Percentiles rank a stretch among this genome's conserved stretches.
Evolutionary conservation across 345 rosid genomes (phyloP).

Genomic region (Sisymbrium altissimum): DNA sequence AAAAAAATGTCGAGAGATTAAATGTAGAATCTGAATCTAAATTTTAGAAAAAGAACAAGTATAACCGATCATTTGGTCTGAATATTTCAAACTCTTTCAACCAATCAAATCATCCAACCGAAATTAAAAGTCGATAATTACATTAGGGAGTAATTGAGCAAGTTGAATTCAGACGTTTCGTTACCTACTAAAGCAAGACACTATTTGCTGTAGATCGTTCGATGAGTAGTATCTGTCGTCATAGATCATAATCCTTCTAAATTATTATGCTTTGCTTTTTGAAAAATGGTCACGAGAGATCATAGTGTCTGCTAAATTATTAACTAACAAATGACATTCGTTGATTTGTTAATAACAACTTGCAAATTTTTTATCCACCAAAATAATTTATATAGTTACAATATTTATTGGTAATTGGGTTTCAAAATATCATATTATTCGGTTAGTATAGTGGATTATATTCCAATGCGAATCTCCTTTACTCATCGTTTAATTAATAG

Average conservation of each 20-base stretch:
- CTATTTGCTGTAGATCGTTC: conserved; percentile 18
- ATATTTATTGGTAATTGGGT: not conserved
- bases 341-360: conserved; percentile 18
- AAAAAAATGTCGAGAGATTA: not conserved
- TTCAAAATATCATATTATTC: not conserved
- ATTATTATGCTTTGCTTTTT: conserved; percentile 28
- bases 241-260: conserved; percentile 22
- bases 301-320: conserved; percentile 24
- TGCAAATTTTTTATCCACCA: not conserved
- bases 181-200: conserved; percentile 22
- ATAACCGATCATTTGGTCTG: conserved; percentile 5
- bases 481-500: not conserved
- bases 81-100: not conserved
- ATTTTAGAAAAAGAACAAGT: not conserved
- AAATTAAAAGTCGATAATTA: conserved; percentile 3
- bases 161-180: conserved; percentile 12
- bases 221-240: conserved; percentile 25
- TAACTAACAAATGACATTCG: not conserved
- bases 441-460: not conserved
- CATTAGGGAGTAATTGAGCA: conserved; percentile 7
- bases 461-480: not conserved
- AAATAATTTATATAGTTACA: not conserved
- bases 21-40: not conserved
- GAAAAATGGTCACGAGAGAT: conserved; percentile 18
- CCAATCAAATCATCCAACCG: not conserved